These are phyloP conservation scores for Erodium texanum DNA, from an alignment of 441 rosid species.

Conservation along the genomic window DNA sequence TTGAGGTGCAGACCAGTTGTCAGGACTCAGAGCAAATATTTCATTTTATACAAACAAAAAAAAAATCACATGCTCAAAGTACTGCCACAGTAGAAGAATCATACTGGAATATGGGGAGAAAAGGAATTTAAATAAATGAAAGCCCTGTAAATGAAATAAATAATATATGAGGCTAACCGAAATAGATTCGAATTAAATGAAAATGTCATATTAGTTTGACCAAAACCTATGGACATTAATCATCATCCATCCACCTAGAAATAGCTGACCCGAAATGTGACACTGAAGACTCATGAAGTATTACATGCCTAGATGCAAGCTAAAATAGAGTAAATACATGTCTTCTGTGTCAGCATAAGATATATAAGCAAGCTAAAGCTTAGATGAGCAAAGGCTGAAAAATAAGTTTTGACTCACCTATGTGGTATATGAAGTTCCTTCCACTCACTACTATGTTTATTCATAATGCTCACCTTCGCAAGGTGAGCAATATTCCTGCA, in stretches of 20 bases:
- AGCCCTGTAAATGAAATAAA: neutral
- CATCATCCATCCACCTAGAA: no score
- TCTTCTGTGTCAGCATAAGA: neutral
- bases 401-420: constrained; percentile 33
- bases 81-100: neutral
- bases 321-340: neutral
- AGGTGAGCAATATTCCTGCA: constrained; percentile 76
- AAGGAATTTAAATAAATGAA: neutral
- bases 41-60: neutral
- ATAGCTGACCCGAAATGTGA: no score
- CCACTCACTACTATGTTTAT: constrained; percentile 46
- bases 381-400: neutral
- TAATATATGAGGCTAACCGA: neutral
- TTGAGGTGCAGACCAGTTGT: neutral
- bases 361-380: neutral
- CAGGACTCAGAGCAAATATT: neutral
- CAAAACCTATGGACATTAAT: neutral
- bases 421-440: constrained; percentile 53
- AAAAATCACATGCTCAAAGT: neutral
- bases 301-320: neutral
- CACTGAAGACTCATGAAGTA: neutral
- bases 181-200: neutral
- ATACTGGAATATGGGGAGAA: neutral
- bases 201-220: neutral
- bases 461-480: constrained; percentile 62